Conservation (phyloP, 108 stramenopile species). For the Pseudonitzschia multistriata region DNA sequence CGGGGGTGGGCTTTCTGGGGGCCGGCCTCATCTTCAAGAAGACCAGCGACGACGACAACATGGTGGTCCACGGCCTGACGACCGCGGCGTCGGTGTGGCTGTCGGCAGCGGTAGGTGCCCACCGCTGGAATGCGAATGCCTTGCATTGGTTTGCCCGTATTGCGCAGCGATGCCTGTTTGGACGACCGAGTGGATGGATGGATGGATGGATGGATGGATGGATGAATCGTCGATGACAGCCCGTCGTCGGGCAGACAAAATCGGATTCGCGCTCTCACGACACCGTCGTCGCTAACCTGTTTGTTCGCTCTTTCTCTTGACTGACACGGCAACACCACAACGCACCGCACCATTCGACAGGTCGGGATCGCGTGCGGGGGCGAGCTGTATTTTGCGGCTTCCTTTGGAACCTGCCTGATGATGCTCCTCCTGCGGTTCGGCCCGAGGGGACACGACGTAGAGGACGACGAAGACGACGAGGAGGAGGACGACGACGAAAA, state of each 20-base stretch:
- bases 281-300: no score
- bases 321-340: no score
- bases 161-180: no score
- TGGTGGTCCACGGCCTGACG: conserved; percentile 75
- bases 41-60: conserved; percentile 46
- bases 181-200: no score
- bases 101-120: conserved; percentile 57
- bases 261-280: no score
- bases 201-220: no score
- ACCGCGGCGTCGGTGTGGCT: conserved; percentile 80
- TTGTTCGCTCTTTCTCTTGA: no score
- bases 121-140: no score
- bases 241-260: no score
- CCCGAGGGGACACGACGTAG: conserved; percentile 41
- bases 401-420: conserved; percentile 67
- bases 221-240: no score
- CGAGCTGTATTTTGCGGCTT: conserved; percentile 80
- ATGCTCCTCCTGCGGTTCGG: conserved; percentile 82
- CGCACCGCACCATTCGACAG: no score
- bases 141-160: no score
- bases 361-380: conserved; percentile 74
- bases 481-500: conserved; percentile 1
- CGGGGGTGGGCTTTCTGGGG: conserved; percentile 87
- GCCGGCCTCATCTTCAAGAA: conserved; percentile 82
- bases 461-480: conserved; percentile 31